Conservation (phyloP, 2,329 filamentous ascomycete species). For the Curvularia eragrostidis region DNA sequence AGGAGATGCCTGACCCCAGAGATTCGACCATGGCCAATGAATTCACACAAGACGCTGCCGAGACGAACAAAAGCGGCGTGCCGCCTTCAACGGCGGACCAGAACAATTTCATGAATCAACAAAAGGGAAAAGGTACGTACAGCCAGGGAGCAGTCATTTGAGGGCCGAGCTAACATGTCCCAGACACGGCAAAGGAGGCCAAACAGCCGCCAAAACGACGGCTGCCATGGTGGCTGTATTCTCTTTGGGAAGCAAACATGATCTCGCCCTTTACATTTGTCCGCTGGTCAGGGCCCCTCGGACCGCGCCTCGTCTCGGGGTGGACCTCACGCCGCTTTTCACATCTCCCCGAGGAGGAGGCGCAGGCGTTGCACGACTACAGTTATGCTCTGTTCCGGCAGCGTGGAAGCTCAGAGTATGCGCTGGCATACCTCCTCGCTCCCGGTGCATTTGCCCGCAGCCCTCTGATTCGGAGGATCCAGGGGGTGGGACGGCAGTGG, state of each 20-base stretch:
- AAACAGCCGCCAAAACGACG: conserved; percentile 63
- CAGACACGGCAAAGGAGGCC: conserved; percentile 40
- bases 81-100: conserved; percentile 67
- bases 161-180: background rate
- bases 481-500: conserved; percentile 80
- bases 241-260: conserved; percentile 91
- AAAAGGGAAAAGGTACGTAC: conserved; percentile 45
- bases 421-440: conserved; percentile 87
- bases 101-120: conserved; percentile 63
- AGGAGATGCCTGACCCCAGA: conserved; percentile 76
- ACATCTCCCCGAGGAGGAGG: conserved; percentile 80
- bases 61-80: conserved; percentile 70
- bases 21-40: conserved; percentile 78
- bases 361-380: conserved; percentile 87
- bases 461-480: conserved; percentile 85
- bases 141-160: background rate
- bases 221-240: conserved; percentile 84
- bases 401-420: conserved; percentile 91
- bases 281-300: conserved; percentile 85
- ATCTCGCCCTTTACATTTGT: conserved; percentile 93
- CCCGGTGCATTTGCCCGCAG: conserved; percentile 90
- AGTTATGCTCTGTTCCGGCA: conserved; percentile 94
- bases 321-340: conserved; percentile 95
- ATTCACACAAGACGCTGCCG: conserved; percentile 75
- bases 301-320: conserved; percentile 88